phyloP scores from a whole-genome alignment of 129 eudicot species.

The Sambucus nigra region DNA sequence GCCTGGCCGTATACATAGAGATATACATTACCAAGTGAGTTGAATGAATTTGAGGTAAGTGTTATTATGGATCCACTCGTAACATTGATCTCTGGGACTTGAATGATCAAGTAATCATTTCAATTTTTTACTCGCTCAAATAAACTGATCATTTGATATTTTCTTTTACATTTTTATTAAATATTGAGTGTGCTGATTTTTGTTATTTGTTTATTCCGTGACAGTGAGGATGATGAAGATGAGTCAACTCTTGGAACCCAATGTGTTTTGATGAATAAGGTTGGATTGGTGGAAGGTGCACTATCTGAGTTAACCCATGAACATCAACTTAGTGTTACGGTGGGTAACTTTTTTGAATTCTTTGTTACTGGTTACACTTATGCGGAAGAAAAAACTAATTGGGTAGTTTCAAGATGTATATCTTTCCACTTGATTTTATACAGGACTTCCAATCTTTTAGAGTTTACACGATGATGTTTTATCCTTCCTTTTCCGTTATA shows the following conservation, averaged over 20 bases:
- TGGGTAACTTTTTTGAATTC: conserved; percentile 23
- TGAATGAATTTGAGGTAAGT: too few relatives aligned
- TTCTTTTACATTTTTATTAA: not conserved
- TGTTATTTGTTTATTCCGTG: conserved; percentile 22
- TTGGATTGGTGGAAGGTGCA: conserved; percentile 70
- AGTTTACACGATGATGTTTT: not conserved
- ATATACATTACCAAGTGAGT: too few relatives aligned
- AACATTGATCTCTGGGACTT: too few relatives aligned
- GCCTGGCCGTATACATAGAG: too few relatives aligned
- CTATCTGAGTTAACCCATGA: conserved; percentile 62
- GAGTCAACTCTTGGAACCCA: conserved; percentile 28
- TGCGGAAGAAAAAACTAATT: not conserved
- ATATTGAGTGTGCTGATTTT: conserved; percentile 9
- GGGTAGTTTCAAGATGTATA: not conserved
- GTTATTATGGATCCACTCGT: too few relatives aligned
- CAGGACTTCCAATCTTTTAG: not conserved
- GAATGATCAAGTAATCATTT: too few relatives aligned
- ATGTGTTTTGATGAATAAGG: conserved; percentile 53
- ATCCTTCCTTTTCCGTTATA: not conserved
- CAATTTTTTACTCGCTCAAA: too few relatives aligned
- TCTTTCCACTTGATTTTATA: conserved; percentile 3
- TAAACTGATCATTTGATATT: not conserved
- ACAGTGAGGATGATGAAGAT: conserved; percentile 53
- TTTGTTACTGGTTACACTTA: not conserved
- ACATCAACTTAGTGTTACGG: conserved; percentile 60